Base-by-base conservation (phyloP, 306 rosid species). In the Delonix regia region DNA sequence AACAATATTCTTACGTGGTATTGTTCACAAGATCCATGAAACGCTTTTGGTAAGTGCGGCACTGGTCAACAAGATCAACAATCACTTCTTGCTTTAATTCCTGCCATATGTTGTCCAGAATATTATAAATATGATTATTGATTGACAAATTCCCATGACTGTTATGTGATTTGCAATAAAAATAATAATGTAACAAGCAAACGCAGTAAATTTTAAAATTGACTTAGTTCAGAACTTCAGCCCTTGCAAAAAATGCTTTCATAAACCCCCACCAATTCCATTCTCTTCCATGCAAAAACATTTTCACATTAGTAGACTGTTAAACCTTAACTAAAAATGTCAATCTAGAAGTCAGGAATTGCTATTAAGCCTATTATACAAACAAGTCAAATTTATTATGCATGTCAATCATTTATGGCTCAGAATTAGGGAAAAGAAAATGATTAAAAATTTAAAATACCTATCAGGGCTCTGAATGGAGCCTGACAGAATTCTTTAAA, bases 1-100 rank as follows among this genome's bases (percentile, higher is more conserved):
- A 12, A 51, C 56, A 25, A 55, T 63, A 75, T 41, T 41, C 97
- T 87, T 85, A 93, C 98, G 9, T 56, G 28, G 99, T 88, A 65
- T 82, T 79, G 81, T 89, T 93, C 89, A 93, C 94, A 85, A 96
- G 98, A 81, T 84, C 88, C 98, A 90, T 93, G 75, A 93, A 94
- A 44, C 94, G 98, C 78, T 83, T 91, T 87, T 93, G 94, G 81
- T 90, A 96, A 9, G 93, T 90, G 60, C 84, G 97, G 74, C 99
- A 96, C 86, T 96, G 99, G 78, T 96, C 99, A 80, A 88, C 99
- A 71, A 96, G 98, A 87, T 96, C 98, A 52, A 93, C 88, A 45
- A 96, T 93, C 80, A 96, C 76, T 85, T 96, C 99, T 34, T 93
- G 90, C 88, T 91, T 96, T 86, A 93, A 83, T 67, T 90, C 92